A percentile compares a stretch with the other conserved stretches of the same genome.
phyloP scores from a whole-genome alignment of 768 basidiomycete genomes.

The Paxillus involutus region DNA sequence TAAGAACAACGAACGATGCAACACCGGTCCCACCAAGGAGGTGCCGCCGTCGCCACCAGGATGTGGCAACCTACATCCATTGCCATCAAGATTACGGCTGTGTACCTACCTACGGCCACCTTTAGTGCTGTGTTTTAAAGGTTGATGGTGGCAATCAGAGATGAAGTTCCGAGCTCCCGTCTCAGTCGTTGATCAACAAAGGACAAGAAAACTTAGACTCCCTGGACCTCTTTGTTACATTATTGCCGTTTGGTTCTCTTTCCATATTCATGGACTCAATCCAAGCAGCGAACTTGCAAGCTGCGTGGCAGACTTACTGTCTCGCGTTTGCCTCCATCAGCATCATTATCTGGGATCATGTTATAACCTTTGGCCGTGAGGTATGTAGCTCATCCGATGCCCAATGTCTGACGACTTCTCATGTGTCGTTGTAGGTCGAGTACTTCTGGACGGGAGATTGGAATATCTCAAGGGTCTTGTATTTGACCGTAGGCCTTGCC shows the following conservation, averaged over 20 bases:
- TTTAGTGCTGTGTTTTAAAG: too few relatives aligned
- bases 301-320: not conserved
- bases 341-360: constrained; percentile 6
- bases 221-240: too few relatives aligned
- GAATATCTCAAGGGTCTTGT: constrained; percentile 36
- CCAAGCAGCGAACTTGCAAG: not conserved
- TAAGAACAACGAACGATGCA: too few relatives aligned
- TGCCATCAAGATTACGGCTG: too few relatives aligned
- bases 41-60: too few relatives aligned
- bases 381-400: constrained; percentile 13
- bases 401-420: not conserved
- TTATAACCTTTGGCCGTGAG: constrained; percentile 41
- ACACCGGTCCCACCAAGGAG: too few relatives aligned
- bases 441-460: constrained; percentile 42
- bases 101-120: too few relatives aligned
- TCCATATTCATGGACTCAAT: not conserved
- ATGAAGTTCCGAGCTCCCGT: too few relatives aligned
- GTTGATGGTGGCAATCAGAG: too few relatives aligned
- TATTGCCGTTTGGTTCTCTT: not conserved
- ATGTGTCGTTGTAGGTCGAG: constrained; percentile 25
- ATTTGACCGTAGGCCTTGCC: constrained; percentile 32
- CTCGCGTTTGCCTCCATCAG: constrained; percentile 1
- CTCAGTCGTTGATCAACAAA: too few relatives aligned
- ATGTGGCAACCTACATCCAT: too few relatives aligned
- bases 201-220: too few relatives aligned